Conservation (phyloP, 2,329 filamentous ascomycete species). For the Aureobasidium melanogenum region DNA sequence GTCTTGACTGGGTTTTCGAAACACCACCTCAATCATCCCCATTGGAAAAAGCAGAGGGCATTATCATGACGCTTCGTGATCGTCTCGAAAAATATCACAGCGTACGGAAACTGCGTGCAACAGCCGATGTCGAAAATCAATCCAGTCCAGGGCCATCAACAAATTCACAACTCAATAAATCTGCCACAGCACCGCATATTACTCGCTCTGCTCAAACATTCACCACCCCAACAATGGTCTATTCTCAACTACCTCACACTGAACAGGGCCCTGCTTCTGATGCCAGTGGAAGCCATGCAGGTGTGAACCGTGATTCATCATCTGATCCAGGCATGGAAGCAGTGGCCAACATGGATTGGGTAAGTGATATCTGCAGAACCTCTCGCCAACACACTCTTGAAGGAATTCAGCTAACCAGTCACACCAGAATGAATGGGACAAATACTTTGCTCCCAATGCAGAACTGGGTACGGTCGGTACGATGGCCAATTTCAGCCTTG, state of each 20-base stretch:
- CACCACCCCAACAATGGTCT: conserved; percentile 6
- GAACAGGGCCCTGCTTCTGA: conserved; percentile 15
- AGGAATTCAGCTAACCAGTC: background rate
- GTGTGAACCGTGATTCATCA: conserved; percentile 13
- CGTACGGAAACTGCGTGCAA: conserved; percentile 42
- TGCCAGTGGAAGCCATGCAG: conserved; percentile 17
- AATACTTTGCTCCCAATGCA: conserved; percentile 31
- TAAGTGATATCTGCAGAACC: conserved; percentile 31
- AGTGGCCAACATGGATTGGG: conserved; percentile 56
- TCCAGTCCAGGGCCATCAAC: background rate
- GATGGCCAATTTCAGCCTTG: conserved; percentile 26
- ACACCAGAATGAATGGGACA: conserved; percentile 37
- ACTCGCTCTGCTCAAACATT: conserved; percentile 8
- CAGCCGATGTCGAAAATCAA: conserved; percentile 15
- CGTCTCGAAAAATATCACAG: conserved; percentile 52
- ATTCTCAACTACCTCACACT: background rate
- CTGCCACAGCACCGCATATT: background rate
- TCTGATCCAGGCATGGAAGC: conserved; percentile 24
- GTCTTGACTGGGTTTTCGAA: conserved; percentile 64
- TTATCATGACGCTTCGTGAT: conserved; percentile 54
- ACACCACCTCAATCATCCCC: conserved; percentile 44
- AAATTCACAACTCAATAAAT: background rate
- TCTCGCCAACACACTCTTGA: background rate
- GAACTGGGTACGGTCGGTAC: conserved; percentile 26
- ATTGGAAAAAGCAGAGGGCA: conserved; percentile 49